Evolutionary conservation across 371 early-diverging fungal genomes (phyloP).

Genomic region (Lichtheimia ramosa): DNA sequence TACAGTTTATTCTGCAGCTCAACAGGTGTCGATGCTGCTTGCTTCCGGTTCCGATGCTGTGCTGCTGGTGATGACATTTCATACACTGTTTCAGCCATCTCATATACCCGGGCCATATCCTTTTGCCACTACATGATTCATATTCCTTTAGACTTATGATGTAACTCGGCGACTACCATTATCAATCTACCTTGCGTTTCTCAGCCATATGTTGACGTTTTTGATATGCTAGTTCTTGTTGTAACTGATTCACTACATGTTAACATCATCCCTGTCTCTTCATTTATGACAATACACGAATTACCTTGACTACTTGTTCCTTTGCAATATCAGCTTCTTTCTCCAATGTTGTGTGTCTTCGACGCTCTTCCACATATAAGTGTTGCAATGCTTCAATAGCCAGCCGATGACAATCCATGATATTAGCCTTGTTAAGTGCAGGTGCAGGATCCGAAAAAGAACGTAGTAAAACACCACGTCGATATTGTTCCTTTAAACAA

Average conservation of each 20-base stretch:
- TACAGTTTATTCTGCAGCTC: background rate
- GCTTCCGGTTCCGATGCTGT: background rate
- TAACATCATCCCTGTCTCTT: background rate
- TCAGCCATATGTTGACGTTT: constrained; percentile 1
- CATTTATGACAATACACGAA: background rate
- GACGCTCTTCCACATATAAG: constrained; percentile 9
- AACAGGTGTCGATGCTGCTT: background rate
- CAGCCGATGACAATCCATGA: constrained; percentile 8
- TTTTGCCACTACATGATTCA: background rate
- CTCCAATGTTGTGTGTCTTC: background rate
- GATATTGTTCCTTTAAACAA: background rate
- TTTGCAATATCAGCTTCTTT: constrained; percentile 1
- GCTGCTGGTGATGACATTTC: constrained; percentile 4
- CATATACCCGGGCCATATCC: constrained; percentile 3
- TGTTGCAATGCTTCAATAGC: constrained; percentile 11
- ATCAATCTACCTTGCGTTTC: constrained; percentile 3
- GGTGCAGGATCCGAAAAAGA: constrained; percentile 2
- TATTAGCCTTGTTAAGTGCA: background rate
- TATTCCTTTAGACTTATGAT: background rate
- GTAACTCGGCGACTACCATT: background rate
- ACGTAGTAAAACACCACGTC: constrained; percentile 1
- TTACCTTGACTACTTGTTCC: constrained; percentile 6
- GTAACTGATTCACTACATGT: background rate
- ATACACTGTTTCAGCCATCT: constrained; percentile 1
- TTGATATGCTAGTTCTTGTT: constrained; percentile 7